Evolutionary conservation across 495 filamentous ascomycete species (phyloP).

Genomic region (Hypomontagnella monticulosa): DNA sequence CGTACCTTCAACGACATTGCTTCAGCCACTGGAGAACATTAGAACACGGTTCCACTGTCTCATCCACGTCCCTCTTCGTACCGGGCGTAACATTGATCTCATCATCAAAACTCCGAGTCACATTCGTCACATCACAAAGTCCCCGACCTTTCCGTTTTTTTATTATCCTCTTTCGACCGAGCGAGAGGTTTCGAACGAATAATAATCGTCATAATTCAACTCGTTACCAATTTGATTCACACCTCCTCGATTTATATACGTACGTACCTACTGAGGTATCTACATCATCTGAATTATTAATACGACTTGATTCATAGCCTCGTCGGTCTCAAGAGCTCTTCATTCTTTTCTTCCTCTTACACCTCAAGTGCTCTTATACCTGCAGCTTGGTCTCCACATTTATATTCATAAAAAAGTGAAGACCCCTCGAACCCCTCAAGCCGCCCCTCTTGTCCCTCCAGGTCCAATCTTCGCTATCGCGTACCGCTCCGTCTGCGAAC

Average conservation of each 20-base stretch:
- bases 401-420: constrained; percentile 32
- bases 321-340: constrained; percentile 1
- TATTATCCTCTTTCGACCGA: constrained; percentile 7
- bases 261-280: neutral
- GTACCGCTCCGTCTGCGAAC: constrained; percentile 30
- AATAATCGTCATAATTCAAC: neutral
- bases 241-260: neutral
- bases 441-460: constrained; percentile 22
- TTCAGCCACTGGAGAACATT: constrained; percentile 20
- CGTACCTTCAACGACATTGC: constrained; percentile 20
- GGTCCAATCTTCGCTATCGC: constrained; percentile 5
- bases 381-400: constrained; percentile 22
- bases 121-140: constrained; percentile 31
- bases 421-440: constrained; percentile 27
- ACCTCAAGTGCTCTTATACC: neutral
- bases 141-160: constrained; percentile 29
- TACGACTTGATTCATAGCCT: constrained; percentile 14
- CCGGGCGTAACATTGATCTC: constrained; percentile 32
- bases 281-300: constrained; percentile 11
- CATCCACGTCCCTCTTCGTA: neutral
- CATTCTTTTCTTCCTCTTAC: constrained; percentile 18
- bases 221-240: neutral
- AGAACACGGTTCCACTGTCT: constrained; percentile 12
- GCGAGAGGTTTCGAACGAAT: neutral
- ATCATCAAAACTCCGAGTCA: constrained; percentile 35